A percentile compares a stretch with the other conserved stretches of the same genome.
These are phyloP conservation scores for Pleomassaria siparia DNA, from an alignment of 2,329 filamentous ascomycete species.

Conservation along the genomic window DNA sequence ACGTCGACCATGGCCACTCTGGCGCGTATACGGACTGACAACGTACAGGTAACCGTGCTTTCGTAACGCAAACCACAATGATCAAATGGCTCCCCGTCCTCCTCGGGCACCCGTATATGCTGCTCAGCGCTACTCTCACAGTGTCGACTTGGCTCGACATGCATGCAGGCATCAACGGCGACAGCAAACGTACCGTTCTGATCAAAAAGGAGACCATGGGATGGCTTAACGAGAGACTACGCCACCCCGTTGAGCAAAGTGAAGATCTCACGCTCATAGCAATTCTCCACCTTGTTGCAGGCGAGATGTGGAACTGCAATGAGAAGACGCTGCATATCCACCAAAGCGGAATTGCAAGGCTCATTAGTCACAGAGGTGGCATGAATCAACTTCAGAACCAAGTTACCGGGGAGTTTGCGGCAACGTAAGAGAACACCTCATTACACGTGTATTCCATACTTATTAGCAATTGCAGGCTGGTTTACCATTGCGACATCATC, in stretches of 20 bases:
- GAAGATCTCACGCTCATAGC: conserved; percentile 31
- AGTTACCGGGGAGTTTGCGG: conserved; percentile 21
- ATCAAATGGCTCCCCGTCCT: conserved; percentile 30
- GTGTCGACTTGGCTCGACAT: conserved; percentile 34
- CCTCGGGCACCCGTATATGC: conserved; percentile 25
- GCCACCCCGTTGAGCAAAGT: conserved; percentile 7
- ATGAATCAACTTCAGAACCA: conserved; percentile 15
- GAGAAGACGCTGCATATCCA: conserved; percentile 29
- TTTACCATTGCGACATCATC: conserved; percentile 29
- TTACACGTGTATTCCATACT: background rate
- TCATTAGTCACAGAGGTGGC: conserved; percentile 28
- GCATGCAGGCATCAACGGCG: conserved; percentile 19
- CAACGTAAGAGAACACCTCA: too few species aligned
- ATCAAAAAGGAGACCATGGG: conserved; percentile 29
- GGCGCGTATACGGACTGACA: too few species aligned
- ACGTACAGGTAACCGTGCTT: conserved; percentile 20
- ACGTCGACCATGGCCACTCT: too few species aligned
- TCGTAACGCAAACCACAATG: conserved; percentile 22
- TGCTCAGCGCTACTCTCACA: conserved; percentile 28
- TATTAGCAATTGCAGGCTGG: conserved; percentile 5
- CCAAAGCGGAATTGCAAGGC: conserved; percentile 22
- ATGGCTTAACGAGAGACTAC: conserved; percentile 29
- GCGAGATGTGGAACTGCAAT: conserved; percentile 35
- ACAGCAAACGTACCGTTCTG: conserved; percentile 27
- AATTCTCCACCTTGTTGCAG: conserved; percentile 32